A percentile compares a stretch with the other conserved stretches of the same genome.
Conservation (phyloP, 768 basidiomycete genomes). For the Leccinum olivaceopallidum region DNA sequence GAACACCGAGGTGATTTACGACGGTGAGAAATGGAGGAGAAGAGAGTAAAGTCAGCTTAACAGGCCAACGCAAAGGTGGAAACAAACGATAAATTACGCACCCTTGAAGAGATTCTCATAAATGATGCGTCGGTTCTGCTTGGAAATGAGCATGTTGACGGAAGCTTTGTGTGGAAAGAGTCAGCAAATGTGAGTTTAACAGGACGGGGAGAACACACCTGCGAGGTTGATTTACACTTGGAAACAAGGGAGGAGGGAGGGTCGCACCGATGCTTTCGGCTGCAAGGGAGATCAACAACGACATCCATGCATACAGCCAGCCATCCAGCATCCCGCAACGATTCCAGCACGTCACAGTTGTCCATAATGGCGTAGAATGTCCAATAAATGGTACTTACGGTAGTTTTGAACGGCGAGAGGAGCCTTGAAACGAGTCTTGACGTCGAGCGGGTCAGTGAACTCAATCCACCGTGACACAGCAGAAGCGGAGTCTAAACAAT, state of each 20-base stretch:
- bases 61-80: background rate
- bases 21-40: background rate
- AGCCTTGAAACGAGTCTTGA: slow-evolving; percentile 37
- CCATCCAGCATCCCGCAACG: slow-evolving; percentile 36
- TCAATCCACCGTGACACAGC: slow-evolving; percentile 10
- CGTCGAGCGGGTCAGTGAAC: slow-evolving; percentile 37
- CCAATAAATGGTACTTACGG: slow-evolving; percentile 23
- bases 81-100: slow-evolving; percentile 37
- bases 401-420: slow-evolving; percentile 18
- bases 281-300: slow-evolving; percentile 24
- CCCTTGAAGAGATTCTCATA: slow-evolving; percentile 99
- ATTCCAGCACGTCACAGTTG: slow-evolving; percentile 3
- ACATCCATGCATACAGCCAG: slow-evolving; percentile 29
- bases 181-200: slow-evolving; percentile 14
- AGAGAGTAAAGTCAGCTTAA: background rate
- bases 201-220: background rate
- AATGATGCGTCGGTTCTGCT: slow-evolving; percentile 92
- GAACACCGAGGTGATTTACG: background rate
- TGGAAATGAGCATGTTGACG: slow-evolving; percentile 91
- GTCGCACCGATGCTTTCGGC: slow-evolving; percentile 37
- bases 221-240: background rate
- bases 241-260: background rate
- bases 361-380: slow-evolving; percentile 6
- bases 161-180: slow-evolving; percentile 30
- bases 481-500: slow-evolving; percentile 25